Percentiles rank a stretch among this genome's conserved stretches.
These are phyloP conservation scores for Potentilla sterilis DNA, from an alignment of 306 rosid genomes.

Conservation along the genomic window DNA sequence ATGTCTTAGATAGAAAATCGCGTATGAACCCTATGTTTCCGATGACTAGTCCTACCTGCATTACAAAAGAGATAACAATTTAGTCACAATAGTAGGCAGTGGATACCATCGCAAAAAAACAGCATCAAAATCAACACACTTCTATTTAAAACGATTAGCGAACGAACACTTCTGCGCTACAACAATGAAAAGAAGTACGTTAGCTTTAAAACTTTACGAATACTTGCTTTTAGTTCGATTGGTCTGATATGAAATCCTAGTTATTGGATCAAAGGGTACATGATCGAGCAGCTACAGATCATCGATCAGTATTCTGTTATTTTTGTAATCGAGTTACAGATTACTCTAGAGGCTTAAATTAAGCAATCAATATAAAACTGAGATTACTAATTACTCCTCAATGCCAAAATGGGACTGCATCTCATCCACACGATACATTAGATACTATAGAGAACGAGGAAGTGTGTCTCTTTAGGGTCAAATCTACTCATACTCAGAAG, in stretches of 20 bases:
- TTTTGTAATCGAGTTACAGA: not conserved
- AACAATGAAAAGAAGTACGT: too few species aligned
- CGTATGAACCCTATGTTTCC: constrained; percentile 65
- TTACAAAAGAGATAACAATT: not conserved
- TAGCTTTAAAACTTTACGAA: too few species aligned
- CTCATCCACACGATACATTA: too few species aligned
- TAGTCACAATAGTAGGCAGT: not conserved
- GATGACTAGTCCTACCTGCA: constrained; percentile 68
- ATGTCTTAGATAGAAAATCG: constrained; percentile 22
- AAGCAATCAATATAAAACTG: too few species aligned
- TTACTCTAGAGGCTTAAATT: not conserved
- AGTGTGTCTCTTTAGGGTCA: not conserved
- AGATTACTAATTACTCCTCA: too few species aligned
- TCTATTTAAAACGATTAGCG: not conserved
- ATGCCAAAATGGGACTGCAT: too few species aligned
- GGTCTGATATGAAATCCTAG: too few species aligned
- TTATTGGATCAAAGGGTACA: too few species aligned
- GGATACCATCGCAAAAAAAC: not conserved
- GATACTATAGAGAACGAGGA: too few species aligned
- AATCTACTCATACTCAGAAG: not conserved
- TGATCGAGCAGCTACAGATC: too few species aligned
- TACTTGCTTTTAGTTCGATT: too few species aligned
- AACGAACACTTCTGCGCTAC: not conserved
- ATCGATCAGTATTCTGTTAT: too few species aligned
- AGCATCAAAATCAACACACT: not conserved